Base-by-base conservation (phyloP, 2,329 filamentous ascomycete genomes). In the Aspergillus sp. region DNA sequence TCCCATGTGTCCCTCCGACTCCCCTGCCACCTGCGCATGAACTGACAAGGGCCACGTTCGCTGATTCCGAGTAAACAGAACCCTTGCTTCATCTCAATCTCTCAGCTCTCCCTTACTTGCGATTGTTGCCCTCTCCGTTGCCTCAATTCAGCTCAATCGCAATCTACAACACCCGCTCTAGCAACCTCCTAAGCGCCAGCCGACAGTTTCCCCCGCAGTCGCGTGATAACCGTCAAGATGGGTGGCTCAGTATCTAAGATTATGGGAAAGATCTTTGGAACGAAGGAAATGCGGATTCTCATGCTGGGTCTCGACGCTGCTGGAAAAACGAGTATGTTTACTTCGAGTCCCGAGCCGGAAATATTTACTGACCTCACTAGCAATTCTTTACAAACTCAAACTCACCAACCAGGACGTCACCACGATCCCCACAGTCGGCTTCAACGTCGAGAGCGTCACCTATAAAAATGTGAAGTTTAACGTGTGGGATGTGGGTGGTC, bases 381-480 rank as follows among this genome's bases (percentile, higher is more conserved):
- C 95, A 56, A 98, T 98, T 72, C 88, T 99, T 62, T 99, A 98
- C 86, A 98, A 97, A 84, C 85, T 99, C 73, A 98, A 98, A 86
- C 87, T 98, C 60, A 73, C 70, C 59, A 93, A 93, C 78, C 92
- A 98, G 83, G 93, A 96, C 74, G 93, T 98, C 70, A 98, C 95
- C 62, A 98, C 95, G 52, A 98, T 98, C 73, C 95, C 95, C 47
- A 99, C 95, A 35, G 95, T 99, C 69, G 95, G 93, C 68, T 98
- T 98, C 85, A 98, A 98, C 84, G 95, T 98, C 77, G 93, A 98
- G 84, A 96, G 92, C 4, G 93, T 98, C 70, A 96, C 93, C 67
- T 97, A 96, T 84, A 97, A 97, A 85, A 98, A 98, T 77, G 93
- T 97, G 79, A 96, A 97, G 80, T 98, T 98, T 83, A 98, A 96